phyloP scores from a whole-genome alignment of 2,329 filamentous ascomycete species.

The Fusarium sp. region DNA sequence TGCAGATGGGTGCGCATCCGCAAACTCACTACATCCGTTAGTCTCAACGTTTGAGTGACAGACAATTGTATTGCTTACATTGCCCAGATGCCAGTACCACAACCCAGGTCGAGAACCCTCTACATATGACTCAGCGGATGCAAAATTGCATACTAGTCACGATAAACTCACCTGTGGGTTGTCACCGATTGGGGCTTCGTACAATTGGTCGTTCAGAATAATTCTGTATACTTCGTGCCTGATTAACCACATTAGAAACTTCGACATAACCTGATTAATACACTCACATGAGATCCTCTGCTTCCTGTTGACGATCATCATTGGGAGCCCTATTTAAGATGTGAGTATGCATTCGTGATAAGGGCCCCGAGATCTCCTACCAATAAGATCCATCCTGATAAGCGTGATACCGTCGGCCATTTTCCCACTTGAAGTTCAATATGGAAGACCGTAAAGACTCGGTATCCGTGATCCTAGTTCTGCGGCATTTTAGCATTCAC shows the following conservation, averaged over 20 bases:
- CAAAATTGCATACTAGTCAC: accelerated
- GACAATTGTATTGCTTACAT: constrained; percentile 44
- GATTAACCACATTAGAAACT: accelerated
- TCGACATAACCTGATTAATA: accelerated
- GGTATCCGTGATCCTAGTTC: constrained; percentile 37
- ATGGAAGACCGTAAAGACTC: constrained; percentile 41
- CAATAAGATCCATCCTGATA: constrained; percentile 62
- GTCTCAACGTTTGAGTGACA: neutral
- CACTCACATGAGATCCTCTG: constrained; percentile 49
- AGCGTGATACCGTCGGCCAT: constrained; percentile 65
- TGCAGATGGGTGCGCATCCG: constrained; percentile 61
- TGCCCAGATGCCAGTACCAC: constrained; percentile 58
- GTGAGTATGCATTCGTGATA: neutral
- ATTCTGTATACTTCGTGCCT: constrained; percentile 51
- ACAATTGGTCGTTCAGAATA: constrained; percentile 52
- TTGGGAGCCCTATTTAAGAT: constrained; percentile 43
- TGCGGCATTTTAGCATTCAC: neutral
- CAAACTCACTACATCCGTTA: constrained; percentile 43
- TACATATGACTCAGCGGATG: neutral
- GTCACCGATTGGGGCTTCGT: constrained; percentile 53
- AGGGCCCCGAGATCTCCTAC: neutral
- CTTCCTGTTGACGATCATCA: constrained; percentile 49
- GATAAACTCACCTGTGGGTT: constrained; percentile 40
- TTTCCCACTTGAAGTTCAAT: constrained; percentile 57
- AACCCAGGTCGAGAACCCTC: constrained; percentile 53